Percentiles rank a stretch among this genome's conserved stretches.
These are phyloP conservation scores for Rhynchospora pubera DNA, from an alignment of 176 grass and related monocot genomes.

Conservation along the genomic window DNA sequence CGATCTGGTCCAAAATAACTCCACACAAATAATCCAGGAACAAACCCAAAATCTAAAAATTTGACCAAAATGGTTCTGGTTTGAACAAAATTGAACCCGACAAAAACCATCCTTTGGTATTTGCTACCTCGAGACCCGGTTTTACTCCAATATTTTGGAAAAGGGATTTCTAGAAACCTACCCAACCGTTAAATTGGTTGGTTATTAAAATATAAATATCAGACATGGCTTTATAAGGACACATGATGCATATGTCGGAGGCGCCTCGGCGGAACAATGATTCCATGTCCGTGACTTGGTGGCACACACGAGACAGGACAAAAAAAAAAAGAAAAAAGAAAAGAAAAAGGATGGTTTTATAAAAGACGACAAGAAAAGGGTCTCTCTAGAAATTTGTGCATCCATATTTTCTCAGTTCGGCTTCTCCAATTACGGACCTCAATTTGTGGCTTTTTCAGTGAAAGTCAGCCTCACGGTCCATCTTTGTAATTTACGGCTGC, in stretches of 20 bases:
- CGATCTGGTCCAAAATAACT: background rate
- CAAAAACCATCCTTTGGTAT: background rate
- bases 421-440: slow-evolving; percentile 17
- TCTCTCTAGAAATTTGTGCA: slow-evolving; percentile 11
- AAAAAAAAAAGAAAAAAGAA: no score
- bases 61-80: background rate
- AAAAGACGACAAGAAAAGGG: slow-evolving; percentile 14
- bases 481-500: slow-evolving; percentile 6
- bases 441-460: slow-evolving; percentile 8
- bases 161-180: background rate
- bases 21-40: background rate
- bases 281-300: slow-evolving; percentile 19
- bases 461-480: background rate
- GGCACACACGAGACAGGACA: background rate
- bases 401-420: background rate
- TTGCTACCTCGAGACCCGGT: background rate
- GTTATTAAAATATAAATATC: background rate
- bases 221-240: background rate
- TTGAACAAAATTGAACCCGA: background rate
- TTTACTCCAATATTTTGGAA: background rate
- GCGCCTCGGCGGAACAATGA: slow-evolving; percentile 14
- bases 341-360: background rate
- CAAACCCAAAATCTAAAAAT: background rate
- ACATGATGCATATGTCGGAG: slow-evolving; percentile 19
- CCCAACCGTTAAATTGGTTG: background rate